phyloP scores from a whole-genome alignment of 768 basidiomycete genomes.

The Leucogyrophana mollusca region DNA sequence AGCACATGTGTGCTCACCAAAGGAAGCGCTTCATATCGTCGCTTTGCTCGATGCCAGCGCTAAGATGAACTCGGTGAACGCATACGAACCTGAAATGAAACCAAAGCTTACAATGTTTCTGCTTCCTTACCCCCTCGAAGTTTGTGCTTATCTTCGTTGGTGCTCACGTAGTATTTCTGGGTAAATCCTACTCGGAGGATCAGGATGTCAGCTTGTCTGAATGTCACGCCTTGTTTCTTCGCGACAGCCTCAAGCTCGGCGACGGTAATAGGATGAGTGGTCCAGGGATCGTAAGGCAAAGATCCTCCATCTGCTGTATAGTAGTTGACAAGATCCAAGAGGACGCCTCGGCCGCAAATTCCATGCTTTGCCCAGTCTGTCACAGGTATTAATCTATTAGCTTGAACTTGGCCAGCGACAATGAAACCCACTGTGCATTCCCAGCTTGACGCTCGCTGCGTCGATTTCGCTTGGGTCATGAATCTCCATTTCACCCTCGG shows the following conservation, averaged over 20 bases:
- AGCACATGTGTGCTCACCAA: slow-evolving; percentile 44
- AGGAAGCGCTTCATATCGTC: slow-evolving; percentile 72
- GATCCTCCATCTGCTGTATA: slow-evolving; percentile 37
- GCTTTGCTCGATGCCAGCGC: slow-evolving; percentile 66
- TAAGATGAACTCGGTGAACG: slow-evolving; percentile 17
- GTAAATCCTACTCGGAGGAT: slow-evolving; percentile 63
- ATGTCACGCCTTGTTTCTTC: slow-evolving; percentile 53
- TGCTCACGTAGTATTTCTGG: slow-evolving; percentile 46
- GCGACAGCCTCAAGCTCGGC: slow-evolving; percentile 59
- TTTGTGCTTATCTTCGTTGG: slow-evolving; percentile 43
- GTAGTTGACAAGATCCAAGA: slow-evolving; percentile 61
- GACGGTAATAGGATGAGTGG: slow-evolving; percentile 50
- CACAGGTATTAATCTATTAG: background rate
- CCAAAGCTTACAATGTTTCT: slow-evolving; percentile 50
- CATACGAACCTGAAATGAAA: slow-evolving; percentile 4
- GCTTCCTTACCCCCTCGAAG: slow-evolving; percentile 32
- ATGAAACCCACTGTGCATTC: slow-evolving; percentile 62
- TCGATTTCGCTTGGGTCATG: slow-evolving; percentile 50
- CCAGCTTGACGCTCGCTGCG: slow-evolving; percentile 46
- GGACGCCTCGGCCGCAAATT: slow-evolving; percentile 65
- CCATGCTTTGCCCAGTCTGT: slow-evolving; percentile 72
- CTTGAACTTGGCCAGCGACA: background rate
- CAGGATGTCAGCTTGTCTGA: slow-evolving; percentile 59
- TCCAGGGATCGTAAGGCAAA: slow-evolving; percentile 67
- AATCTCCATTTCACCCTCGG: slow-evolving; percentile 44